Base-by-base conservation (phyloP, 2,329 filamentous ascomycete species). In the Anthostomella pinea region DNA sequence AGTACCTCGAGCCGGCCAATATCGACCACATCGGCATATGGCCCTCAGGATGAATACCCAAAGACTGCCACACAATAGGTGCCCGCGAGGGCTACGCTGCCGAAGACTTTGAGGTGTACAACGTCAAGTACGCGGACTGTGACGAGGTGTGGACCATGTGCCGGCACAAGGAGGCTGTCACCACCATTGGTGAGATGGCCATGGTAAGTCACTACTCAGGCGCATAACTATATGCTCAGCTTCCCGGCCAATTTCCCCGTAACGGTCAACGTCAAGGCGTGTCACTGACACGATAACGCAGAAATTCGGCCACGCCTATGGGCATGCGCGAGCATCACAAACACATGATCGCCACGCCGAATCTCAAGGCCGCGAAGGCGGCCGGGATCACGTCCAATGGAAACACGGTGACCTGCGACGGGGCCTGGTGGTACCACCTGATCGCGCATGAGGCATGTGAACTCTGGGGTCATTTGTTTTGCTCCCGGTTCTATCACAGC, bases 91-190 rank as follows among this genome's bases (percentile, higher is more conserved):
- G 40, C 27, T 43, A 50, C 25, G 43, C 36, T 22, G 41, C 51
- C 4, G 19, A 17, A 17, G 54, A 59, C 27, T 30, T 59, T 15
- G 41, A 37, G 19, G 44, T 51, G 26, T 59, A 52, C 44, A 48
- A 54, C 36, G 48, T 54, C 15, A 45, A 41, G 32, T 59, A 53
- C 30, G 29, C 43, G 27, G 58, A 59, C 41, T 62, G 58, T 41
- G 20, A 15, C 13, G 33, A 46, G 27, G 37, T 47, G 16, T 62
- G 58, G 58, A 48, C 53, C 32, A 52, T 62, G 27, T 62, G 59
- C 35, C 46, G 59, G 2, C 56, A 59, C 39, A 52, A 46, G 27
- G 38, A 53, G 20, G 42, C 54, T 8, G 35, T 40, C 2, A 38
- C 50, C n/a, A 45, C 34, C 40, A 30, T 53, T 33, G 27, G 30